These are phyloP conservation scores for Cordyceps fumosorosea DNA, from an alignment of 2,329 filamentous ascomycete species.

Conservation along the genomic window DNA sequence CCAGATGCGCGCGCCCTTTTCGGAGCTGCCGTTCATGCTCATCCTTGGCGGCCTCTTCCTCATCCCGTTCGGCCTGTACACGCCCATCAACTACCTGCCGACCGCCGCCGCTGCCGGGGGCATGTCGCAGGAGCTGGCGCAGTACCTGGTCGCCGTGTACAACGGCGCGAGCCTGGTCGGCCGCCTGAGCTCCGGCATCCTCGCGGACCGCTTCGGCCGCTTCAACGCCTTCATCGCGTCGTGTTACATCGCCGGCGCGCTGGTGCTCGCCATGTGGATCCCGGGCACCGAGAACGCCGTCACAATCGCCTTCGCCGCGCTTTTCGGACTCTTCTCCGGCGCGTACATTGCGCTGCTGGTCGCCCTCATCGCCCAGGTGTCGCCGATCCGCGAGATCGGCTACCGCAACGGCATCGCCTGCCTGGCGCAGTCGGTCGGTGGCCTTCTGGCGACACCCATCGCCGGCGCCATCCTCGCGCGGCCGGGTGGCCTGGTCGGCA, in stretches of 20 bases:
- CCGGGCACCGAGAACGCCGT: constrained; percentile 19
- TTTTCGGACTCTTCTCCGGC: constrained; percentile 26
- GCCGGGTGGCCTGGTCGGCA: constrained; percentile 13
- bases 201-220: constrained; percentile 21
- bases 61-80: constrained; percentile 25
- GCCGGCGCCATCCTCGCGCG: constrained; percentile 17
- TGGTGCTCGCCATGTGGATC: constrained; percentile 29
- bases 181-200: constrained; percentile 17
- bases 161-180: constrained; percentile 21
- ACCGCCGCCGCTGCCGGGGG: constrained; percentile 16
- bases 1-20: constrained; percentile 24
- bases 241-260: constrained; percentile 30
- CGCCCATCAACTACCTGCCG: constrained; percentile 24
- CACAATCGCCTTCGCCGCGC: constrained; percentile 22
- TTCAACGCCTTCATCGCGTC: constrained; percentile 34
- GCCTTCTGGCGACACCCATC: constrained; percentile 17
- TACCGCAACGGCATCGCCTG: constrained; percentile 39
- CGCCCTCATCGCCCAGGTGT: constrained; percentile 37
- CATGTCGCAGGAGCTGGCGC: constrained; percentile 16
- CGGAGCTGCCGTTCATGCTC: constrained; percentile 21
- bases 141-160: constrained; percentile 20
- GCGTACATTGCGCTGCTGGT: constrained; percentile 23
- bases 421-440: constrained; percentile 16
- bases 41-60: constrained; percentile 21
- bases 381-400: constrained; percentile 47